phyloP scores from a whole-genome alignment of 2,329 filamentous ascomycete genomes.

The Calonectria pteridis region DNA sequence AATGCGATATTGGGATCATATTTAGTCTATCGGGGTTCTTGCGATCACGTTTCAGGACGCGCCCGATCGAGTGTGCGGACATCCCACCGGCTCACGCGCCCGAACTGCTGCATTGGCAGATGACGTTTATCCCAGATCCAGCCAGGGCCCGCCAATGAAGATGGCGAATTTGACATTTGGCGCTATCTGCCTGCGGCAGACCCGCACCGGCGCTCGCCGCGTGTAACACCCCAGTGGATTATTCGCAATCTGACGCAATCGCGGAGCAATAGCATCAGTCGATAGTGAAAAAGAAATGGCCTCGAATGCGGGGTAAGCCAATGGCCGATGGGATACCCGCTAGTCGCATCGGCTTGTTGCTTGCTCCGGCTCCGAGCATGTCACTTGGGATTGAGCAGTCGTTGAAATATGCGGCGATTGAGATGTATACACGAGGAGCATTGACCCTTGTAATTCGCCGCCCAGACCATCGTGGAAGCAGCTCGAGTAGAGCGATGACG shows the following conservation, averaged over 20 bases:
- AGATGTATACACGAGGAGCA: not conserved
- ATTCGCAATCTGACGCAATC: conserved; percentile 38
- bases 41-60: conserved; percentile 11
- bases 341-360: not conserved
- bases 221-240: conserved; percentile 26
- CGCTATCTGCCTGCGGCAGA: conserved; percentile 12
- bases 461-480: not conserved
- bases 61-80: not conserved
- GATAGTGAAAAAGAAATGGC: not conserved
- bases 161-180: not conserved
- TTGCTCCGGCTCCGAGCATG: conserved; percentile 1
- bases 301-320: conserved; percentile 22
- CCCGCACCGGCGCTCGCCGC: conserved; percentile 35
- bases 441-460: not conserved
- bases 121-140: conserved; percentile 6
- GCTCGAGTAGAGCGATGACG: not conserved
- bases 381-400: not conserved
- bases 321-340: conserved; percentile 21
- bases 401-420: not conserved
- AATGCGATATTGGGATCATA: conserved; percentile 13
- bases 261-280: conserved; percentile 17
- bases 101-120: conserved; percentile 14
- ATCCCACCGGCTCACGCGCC: conserved; percentile 26
- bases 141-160: not conserved
- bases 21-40: conserved; percentile 1